Conservation (phyloP, 305 asterid genomes). For the Solanum hybrid region DNA sequence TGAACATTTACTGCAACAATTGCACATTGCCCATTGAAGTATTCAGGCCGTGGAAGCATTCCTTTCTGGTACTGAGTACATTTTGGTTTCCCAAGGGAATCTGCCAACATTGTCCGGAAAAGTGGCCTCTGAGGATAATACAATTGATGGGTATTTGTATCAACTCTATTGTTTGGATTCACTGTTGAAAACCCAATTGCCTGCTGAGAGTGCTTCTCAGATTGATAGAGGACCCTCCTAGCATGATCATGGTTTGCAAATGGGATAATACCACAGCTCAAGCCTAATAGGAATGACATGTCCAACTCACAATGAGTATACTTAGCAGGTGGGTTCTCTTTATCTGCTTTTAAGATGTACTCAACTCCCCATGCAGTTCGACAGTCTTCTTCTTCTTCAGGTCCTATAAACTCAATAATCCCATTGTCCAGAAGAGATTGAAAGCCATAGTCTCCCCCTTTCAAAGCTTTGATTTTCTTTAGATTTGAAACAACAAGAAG, state of each 20-base stretch:
- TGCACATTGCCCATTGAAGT: slow-evolving; percentile 85
- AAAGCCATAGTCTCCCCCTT: slow-evolving; percentile 48
- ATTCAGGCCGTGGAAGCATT: slow-evolving; percentile 74
- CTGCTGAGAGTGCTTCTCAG: slow-evolving; percentile 95
- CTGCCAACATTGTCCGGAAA: slow-evolving; percentile 61
- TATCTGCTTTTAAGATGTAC: slow-evolving; percentile 41
- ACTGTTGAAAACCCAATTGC: slow-evolving; percentile 80
- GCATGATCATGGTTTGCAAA: slow-evolving; percentile 91
- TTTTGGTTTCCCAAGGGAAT: slow-evolving; percentile 70
- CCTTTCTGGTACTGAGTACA: slow-evolving; percentile 40
- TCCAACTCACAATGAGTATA: slow-evolving; percentile 90
- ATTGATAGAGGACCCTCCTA: slow-evolving; percentile 79
- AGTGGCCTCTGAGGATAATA: slow-evolving; percentile 92
- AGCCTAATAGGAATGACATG: slow-evolving; percentile 65
- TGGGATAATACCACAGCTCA: slow-evolving; percentile 88
- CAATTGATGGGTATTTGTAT: slow-evolving; percentile 71
- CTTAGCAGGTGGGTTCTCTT: slow-evolving; percentile 47
- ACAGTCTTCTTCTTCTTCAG: slow-evolving; percentile 94
- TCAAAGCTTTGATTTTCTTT: slow-evolving; percentile 42
- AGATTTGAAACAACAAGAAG: slow-evolving; percentile 73
- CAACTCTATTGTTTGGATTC: slow-evolving; percentile 60
- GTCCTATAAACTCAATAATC: slow-evolving; percentile 69
- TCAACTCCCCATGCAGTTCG: slow-evolving; percentile 76
- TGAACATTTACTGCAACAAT: slow-evolving; percentile 91
- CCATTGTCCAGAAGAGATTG: slow-evolving; percentile 62